Evolutionary conservation across 1,284 basidiomycete genomes (phyloP).

Genomic region (Pulveroboletus sp.): DNA sequence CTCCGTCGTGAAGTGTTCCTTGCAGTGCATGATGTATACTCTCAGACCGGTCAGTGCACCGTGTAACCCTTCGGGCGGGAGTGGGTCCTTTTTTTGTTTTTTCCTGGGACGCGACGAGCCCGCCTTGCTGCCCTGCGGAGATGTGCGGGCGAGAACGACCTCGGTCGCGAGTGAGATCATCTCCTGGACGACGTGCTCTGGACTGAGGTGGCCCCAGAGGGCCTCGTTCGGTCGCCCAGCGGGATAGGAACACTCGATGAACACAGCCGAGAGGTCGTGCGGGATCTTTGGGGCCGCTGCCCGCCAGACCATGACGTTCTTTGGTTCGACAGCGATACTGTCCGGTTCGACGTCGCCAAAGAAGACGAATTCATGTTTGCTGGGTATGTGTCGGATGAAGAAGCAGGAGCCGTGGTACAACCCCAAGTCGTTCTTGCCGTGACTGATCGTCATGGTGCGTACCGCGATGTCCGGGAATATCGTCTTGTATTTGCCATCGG

Average conservation of each 20-base stretch:
- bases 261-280: constrained; percentile 57
- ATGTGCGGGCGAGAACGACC: constrained; percentile 46
- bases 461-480: constrained; percentile 58
- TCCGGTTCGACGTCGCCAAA: constrained; percentile 86
- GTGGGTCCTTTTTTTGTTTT: constrained; percentile 41
- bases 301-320: constrained; percentile 65
- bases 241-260: constrained; percentile 84
- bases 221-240: constrained; percentile 53
- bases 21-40: constrained; percentile 79
- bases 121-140: constrained; percentile 5
- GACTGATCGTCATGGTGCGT: constrained; percentile 64
- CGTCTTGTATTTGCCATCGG: constrained; percentile 47
- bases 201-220: constrained; percentile 76
- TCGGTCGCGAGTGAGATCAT: constrained; percentile 60
- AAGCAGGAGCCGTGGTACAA: constrained; percentile 71
- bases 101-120: constrained; percentile 41
- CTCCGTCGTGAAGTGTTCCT: constrained; percentile 54
- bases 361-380: constrained; percentile 67
- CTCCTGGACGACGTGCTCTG: constrained; percentile 68
- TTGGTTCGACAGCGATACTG: constrained; percentile 51
- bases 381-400: constrained; percentile 63
- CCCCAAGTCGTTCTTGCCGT: constrained; percentile 54
- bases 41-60: constrained; percentile 55
- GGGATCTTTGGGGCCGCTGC: constrained; percentile 68
- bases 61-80: constrained; percentile 39